Percentiles rank a stretch among this genome's conserved stretches.
phyloP scores from a whole-genome alignment of 305 asterid genomes.

The Plantago coronopus region DNA sequence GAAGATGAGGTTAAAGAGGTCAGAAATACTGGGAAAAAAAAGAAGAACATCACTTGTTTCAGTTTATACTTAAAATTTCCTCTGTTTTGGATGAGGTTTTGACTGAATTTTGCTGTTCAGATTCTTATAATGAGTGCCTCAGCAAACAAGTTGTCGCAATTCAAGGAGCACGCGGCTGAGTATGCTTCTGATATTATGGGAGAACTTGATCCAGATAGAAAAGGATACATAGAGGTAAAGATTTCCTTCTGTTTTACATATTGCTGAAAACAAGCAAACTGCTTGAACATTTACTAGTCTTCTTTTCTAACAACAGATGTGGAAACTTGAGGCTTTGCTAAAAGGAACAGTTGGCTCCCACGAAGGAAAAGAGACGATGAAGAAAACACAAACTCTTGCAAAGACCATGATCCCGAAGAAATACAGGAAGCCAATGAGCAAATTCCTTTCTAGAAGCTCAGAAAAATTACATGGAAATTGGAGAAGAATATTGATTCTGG shows the following conservation, averaged over 20 bases:
- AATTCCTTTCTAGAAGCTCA: slow-evolving; percentile 42
- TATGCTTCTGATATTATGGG: slow-evolving; percentile 92
- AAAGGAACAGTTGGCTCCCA: slow-evolving; percentile 60
- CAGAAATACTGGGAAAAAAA: slow-evolving; percentile 19
- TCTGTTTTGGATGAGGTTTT: slow-evolving; percentile 2
- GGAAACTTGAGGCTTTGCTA: slow-evolving; percentile 80
- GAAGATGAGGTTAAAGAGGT: slow-evolving; percentile 97
- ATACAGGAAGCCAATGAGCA: slow-evolving; percentile 66
- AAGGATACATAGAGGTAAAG: slow-evolving; percentile 76
- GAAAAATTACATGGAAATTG: slow-evolving; percentile 63
- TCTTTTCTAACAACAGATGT: slow-evolving; percentile 43
- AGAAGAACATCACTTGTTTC: not conserved
- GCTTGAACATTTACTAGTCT: not conserved
- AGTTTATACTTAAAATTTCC: not conserved
- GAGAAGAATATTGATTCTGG: slow-evolving; percentile 58
- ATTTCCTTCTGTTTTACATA: slow-evolving; percentile 3
- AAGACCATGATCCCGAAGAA: slow-evolving; percentile 78
- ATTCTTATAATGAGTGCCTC: slow-evolving; percentile 92
- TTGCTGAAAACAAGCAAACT: too few relatives aligned
- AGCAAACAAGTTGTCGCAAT: slow-evolving; percentile 72
- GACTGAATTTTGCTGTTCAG: slow-evolving; percentile 36
- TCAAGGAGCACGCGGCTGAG: slow-evolving; percentile 61
- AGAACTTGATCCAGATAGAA: slow-evolving; percentile 83
- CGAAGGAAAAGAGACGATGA: slow-evolving; percentile 25
- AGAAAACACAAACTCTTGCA: slow-evolving; percentile 48